Evolutionary conservation across 1,284 basidiomycete species (phyloP).

Genomic region (Melampsora americana): DNA sequence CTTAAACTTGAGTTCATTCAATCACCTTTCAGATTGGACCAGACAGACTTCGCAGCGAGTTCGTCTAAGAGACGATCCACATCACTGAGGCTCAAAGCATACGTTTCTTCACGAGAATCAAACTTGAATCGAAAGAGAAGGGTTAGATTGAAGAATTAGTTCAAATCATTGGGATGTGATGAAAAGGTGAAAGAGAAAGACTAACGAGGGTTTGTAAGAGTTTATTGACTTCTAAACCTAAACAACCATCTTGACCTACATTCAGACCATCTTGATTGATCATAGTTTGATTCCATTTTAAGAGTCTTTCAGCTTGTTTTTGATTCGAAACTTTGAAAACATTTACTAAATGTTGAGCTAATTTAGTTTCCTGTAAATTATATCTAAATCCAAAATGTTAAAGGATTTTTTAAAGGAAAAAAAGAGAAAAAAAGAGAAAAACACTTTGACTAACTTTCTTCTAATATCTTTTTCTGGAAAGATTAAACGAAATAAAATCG

Average conservation of each 20-base stretch:
- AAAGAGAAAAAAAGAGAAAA: not conserved
- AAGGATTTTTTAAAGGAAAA: not conserved
- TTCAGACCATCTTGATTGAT: conserved; percentile 47
- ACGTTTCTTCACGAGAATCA: not conserved
- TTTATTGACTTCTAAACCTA: conserved; percentile 65
- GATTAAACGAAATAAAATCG: conserved; percentile 65
- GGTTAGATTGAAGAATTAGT: conserved; percentile 27
- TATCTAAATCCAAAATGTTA: conserved; percentile 55
- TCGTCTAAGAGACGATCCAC: conserved; percentile 68
- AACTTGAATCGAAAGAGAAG: conserved; percentile 54
- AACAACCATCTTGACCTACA: conserved; percentile 62
- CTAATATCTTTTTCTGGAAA: conserved; percentile 73
- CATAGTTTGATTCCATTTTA: conserved; percentile 58
- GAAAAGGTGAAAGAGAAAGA: not conserved
- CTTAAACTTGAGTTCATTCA: conserved; percentile 48
- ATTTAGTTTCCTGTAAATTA: conserved; percentile 67
- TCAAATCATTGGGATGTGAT: conserved; percentile 45
- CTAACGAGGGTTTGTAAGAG: conserved; percentile 55
- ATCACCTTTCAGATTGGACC: conserved; percentile 60
- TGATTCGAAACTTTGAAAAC: conserved; percentile 58
- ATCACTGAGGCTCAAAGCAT: conserved; percentile 53
- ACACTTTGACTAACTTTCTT: conserved; percentile 58
- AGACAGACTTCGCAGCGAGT: conserved; percentile 66
- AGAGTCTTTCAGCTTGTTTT: conserved; percentile 55
- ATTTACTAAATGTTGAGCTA: conserved; percentile 62